These are phyloP conservation scores for Talaromyces sp. DNA, from an alignment of 2,329 filamentous ascomycete species.

Conservation along the genomic window DNA sequence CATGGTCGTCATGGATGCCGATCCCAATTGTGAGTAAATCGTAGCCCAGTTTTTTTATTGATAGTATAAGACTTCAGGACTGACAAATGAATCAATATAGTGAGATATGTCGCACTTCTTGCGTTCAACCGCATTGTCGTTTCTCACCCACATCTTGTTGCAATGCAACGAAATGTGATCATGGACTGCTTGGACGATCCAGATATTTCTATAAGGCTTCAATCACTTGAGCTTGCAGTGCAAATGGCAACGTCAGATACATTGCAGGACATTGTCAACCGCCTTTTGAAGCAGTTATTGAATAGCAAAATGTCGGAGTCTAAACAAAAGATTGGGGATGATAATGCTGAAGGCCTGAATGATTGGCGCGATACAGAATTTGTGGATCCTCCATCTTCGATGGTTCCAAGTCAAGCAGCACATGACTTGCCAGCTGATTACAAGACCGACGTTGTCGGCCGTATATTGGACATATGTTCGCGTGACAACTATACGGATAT, in stretches of 20 bases:
- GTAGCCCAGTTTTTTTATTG: background rate
- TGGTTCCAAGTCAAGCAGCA: conserved; percentile 19
- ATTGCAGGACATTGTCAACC: conserved; percentile 75
- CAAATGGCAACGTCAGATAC: conserved; percentile 92
- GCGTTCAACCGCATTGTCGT: conserved; percentile 93
- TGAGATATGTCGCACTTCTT: conserved; percentile 94
- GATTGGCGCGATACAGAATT: conserved; percentile 46
- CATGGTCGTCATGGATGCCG: conserved; percentile 90
- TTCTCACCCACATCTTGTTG: conserved; percentile 83
- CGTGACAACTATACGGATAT: conserved; percentile 83
- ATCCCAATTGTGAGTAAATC: conserved; percentile 74
- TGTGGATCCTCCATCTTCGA: conserved; percentile 52
- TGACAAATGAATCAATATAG: conserved; percentile 44
- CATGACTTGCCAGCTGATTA: conserved; percentile 81
- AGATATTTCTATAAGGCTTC: conserved; percentile 91
- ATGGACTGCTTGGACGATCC: conserved; percentile 92
- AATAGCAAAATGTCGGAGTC: conserved; percentile 38
- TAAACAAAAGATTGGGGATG: conserved; percentile 36
- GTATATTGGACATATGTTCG: conserved; percentile 85
- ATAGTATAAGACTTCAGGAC: background rate
- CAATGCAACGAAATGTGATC: conserved; percentile 92
- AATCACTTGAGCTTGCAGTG: conserved; percentile 85
- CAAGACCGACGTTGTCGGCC: conserved; percentile 72
- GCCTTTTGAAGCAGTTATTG: conserved; percentile 80
- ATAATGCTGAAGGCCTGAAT: conserved; percentile 35